Base-by-base conservation (phyloP, 176 grass and related monocot genomes). In the Oryza australiensis region DNA sequence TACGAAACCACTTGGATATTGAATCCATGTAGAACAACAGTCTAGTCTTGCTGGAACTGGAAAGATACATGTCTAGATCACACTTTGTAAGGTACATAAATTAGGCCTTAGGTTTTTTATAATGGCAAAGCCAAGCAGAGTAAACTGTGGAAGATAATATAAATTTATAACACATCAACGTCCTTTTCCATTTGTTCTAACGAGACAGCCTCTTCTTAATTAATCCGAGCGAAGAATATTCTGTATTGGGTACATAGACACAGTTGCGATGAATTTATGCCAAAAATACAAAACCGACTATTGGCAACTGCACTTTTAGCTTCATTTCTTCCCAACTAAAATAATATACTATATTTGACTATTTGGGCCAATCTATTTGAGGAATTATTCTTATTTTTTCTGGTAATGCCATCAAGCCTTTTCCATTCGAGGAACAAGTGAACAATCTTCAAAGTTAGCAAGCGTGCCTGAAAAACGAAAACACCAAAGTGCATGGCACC, bases 341-440 rank as follows among this genome's bases (percentile, higher is more conserved):
- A 53, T 81, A 42, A 26, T 30, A 23, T 73, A 82, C 42, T 63
- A 37, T 73, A 33, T 82, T 82, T 72, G 49, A 80, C 82, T 69
- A 70, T 75, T 63, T 38, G 35, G 46, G 26, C 24, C 10, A 68
- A 34, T 45, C 59, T 7, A 72, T 46, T 42, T 18, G 27, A 18
- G 37, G 12, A 55, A 60, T 72, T 82, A 72, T 72, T 82, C 51
- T 63, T 42, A 63, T 32, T 63, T 82, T 40, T n/a, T 48, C 35
- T 22, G n/a, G 53, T 63, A 82, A 73, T 63, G 43, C 80, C 37
- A 29, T 63, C 55, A 5, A 32, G 13, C 26, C 66, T 89, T 89
- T 89, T 85, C 43, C 82, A 85, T 89, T 89, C 77, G 45, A 43
- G 87, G 77, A 89, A 76, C 55, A 65, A 70, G 66, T 65, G 83